Evolutionary conservation across 2,329 filamentous ascomycete genomes (phyloP).

Genomic region (Macroventuria anomochaeta): DNA sequence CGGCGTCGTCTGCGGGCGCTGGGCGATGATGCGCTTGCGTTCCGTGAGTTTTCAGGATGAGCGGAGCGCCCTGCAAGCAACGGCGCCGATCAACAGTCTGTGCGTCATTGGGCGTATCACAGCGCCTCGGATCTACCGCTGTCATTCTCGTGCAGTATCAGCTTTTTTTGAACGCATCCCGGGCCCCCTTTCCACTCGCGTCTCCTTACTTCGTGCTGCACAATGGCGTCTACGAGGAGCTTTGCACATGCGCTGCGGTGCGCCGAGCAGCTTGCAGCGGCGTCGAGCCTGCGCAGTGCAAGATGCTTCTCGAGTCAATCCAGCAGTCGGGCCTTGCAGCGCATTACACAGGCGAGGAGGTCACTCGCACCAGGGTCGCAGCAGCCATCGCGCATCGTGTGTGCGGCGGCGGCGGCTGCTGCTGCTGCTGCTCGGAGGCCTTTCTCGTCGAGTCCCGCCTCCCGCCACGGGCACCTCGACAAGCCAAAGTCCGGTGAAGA

Average conservation of each 20-base stretch:
- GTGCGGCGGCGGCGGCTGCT: background rate
- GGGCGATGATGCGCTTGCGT: background rate
- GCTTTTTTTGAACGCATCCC: conserved; percentile 2
- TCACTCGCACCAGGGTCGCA: background rate
- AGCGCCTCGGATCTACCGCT: conserved; percentile 8
- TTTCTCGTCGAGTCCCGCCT: conserved; percentile 70
- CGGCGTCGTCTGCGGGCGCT: background rate
- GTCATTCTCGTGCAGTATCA: conserved; percentile 12
- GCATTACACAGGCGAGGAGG: background rate
- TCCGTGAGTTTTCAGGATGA: conserved; percentile 4
- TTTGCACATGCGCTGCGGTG: conserved; percentile 14
- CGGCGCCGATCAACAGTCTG: conserved; percentile 1
- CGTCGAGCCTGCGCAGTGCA: conserved; percentile 2
- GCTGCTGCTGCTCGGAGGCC: too few species aligned
- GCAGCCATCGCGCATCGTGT: conserved; percentile 8
- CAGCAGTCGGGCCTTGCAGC: conserved; percentile 23
- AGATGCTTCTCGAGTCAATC: conserved; percentile 23
- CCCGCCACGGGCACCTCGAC: conserved; percentile 78
- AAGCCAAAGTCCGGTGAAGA: conserved; percentile 91
- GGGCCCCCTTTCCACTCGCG: background rate
- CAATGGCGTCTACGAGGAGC: conserved; percentile 25
- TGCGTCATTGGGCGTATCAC: conserved; percentile 17
- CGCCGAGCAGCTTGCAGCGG: conserved; percentile 8
- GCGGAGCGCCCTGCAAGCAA: background rate
- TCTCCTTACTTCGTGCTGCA: background rate